A percentile compares a stretch with the other conserved stretches of the same genome.
phyloP scores from a whole-genome alignment of 129 eudicot genomes.

The Chrysanthemum seticuspe region DNA sequence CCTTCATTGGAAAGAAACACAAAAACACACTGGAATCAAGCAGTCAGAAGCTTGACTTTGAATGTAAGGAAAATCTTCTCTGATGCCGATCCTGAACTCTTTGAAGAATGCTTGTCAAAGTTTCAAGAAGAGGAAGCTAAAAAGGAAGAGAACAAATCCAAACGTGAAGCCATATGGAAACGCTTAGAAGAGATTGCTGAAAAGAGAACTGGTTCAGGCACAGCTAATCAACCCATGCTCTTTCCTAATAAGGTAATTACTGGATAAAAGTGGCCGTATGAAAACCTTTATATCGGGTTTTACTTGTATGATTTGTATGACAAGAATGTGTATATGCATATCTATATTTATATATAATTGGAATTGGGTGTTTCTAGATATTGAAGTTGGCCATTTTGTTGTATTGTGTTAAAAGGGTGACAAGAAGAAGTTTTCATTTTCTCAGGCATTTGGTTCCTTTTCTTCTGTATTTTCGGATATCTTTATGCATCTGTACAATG shows the following conservation, averaged over 20 bases:
- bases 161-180: conserved; percentile 69
- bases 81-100: conserved; percentile 65
- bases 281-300: conserved; percentile 6
- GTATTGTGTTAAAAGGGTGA: conserved; percentile 29
- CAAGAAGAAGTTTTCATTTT: conserved; percentile 15
- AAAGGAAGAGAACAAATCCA: conserved; percentile 50
- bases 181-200: conserved; percentile 71
- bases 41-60: conserved; percentile 65
- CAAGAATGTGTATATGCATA: conserved; percentile 47
- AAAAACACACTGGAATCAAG: conserved; percentile 77
- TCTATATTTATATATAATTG: conserved; percentile 31
- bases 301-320: conserved; percentile 11
- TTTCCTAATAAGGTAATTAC: conserved; percentile 35
- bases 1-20: conserved; percentile 77
- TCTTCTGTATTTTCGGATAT: conserved; percentile 14
- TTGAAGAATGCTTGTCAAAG: conserved; percentile 67
- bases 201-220: conserved; percentile 38
- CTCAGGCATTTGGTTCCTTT: conserved; percentile 27
- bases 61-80: conserved; percentile 75
- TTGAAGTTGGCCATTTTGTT: conserved; percentile 38
- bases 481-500: conserved; percentile 14
- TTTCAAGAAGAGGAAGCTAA: conserved; percentile 60
- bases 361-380: conserved; percentile 26
- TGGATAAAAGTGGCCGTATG: conserved; percentile 25
- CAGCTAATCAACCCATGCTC: conserved; percentile 36